phyloP scores from a whole-genome alignment of 805 yeast species.

The Wickerhamomyces ciferrii region DNA sequence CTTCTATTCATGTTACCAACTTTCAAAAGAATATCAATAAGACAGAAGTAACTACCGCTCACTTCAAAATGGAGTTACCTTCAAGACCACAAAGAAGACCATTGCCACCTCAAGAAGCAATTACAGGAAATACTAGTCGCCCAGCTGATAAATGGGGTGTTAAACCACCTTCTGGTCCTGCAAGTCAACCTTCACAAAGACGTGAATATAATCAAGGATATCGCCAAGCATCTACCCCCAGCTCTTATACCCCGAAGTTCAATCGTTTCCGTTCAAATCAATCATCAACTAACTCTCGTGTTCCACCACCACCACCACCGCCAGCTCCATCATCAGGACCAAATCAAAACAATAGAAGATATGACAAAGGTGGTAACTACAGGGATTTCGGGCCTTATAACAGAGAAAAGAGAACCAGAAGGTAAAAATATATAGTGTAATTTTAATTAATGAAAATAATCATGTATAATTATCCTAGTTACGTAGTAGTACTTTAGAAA shows the following conservation, averaged over 20 bases:
- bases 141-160: slow-evolving; percentile 4
- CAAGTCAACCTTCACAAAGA: background rate
- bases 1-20: background rate
- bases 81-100: slow-evolving; percentile 1
- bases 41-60: background rate
- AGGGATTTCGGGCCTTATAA: background rate
- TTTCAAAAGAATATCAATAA: background rate
- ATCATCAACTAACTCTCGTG: background rate
- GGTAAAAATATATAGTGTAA: background rate
- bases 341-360: background rate
- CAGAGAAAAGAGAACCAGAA: background rate
- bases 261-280: background rate
- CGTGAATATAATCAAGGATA: background rate
- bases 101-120: slow-evolving; percentile 4
- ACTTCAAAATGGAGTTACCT: background rate
- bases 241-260: background rate
- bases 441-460: no score
- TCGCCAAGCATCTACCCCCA: background rate
- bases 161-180: background rate
- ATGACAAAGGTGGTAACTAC: background rate
- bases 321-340: background rate
- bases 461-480: no score
- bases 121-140: slow-evolving; percentile 2
- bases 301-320: background rate
- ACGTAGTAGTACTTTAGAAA: background rate